A percentile compares a stretch with the other conserved stretches of the same genome.
phyloP scores from a whole-genome alignment of 2,329 filamentous ascomycete genomes.

The Aureobasidium vineae region DNA sequence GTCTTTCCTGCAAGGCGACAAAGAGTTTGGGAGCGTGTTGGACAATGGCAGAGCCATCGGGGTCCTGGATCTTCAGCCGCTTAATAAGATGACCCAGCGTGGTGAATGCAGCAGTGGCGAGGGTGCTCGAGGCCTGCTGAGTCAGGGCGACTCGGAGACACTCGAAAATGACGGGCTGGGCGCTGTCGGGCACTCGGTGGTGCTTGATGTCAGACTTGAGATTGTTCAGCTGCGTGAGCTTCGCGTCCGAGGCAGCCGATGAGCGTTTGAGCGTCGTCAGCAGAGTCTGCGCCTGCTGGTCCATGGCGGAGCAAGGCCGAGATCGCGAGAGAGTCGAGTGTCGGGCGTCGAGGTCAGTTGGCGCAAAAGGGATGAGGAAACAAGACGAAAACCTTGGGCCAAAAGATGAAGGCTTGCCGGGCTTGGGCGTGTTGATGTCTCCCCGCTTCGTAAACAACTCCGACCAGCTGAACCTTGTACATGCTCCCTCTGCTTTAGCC shows the following conservation, averaged over 20 bases:
- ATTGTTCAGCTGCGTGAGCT: conserved; percentile 65
- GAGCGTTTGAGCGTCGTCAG: conserved; percentile 57
- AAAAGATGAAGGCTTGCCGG: background rate
- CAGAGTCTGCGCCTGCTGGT: conserved; percentile 56
- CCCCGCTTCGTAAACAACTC: conserved; percentile 23
- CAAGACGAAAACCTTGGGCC: background rate
- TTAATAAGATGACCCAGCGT: conserved; percentile 85
- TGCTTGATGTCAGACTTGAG: conserved; percentile 88
- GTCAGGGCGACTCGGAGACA: conserved; percentile 71
- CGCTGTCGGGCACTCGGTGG: conserved; percentile 76
- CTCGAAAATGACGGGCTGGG: conserved; percentile 74
- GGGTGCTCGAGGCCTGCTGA: conserved; percentile 68
- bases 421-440: conserved; percentile 17
- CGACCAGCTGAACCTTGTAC: conserved; percentile 9
- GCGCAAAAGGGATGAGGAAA: background rate
- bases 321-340: background rate
- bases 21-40: conserved; percentile 66
- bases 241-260: conserved; percentile 66
- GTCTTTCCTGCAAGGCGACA: conserved; percentile 73
- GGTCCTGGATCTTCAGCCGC: conserved; percentile 79
- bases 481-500: conserved; percentile 23
- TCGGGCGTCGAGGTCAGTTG: conserved; percentile 11
- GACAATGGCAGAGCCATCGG: conserved; percentile 66
- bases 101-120: conserved; percentile 81
- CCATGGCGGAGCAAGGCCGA: conserved; percentile 46